Percentiles rank a stretch among this genome's conserved stretches.
Conservation (phyloP, 2,329 filamentous ascomycete species). For the Xylariaceae sp. region DNA sequence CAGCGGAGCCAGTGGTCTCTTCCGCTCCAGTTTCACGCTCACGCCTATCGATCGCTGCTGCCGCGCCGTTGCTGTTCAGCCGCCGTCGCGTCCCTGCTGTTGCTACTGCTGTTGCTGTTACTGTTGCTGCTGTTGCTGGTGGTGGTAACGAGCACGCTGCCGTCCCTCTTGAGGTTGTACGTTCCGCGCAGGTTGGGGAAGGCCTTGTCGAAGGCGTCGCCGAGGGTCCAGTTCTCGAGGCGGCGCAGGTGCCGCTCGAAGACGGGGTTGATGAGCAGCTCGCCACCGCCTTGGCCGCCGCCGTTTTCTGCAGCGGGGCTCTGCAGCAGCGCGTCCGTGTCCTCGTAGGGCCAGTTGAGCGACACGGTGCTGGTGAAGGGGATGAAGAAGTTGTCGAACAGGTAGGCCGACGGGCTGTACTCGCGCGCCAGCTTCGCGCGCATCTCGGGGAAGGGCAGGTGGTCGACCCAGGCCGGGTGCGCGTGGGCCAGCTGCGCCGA, state of each 20-base stretch:
- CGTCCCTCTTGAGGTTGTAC: slow-evolving; percentile 28
- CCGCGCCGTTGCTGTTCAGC: no score
- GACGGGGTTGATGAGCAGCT: slow-evolving; percentile 75
- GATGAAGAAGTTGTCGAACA: slow-evolving; percentile 77
- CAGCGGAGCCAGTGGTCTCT: no score
- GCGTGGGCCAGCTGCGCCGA: slow-evolving; percentile 56
- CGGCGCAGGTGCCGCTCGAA: slow-evolving; percentile 75
- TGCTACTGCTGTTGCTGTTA: neutral
- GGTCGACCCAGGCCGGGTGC: slow-evolving; percentile 78
- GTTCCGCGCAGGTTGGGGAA: slow-evolving; percentile 51
- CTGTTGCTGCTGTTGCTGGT: neutral
- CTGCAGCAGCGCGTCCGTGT: slow-evolving; percentile 59
- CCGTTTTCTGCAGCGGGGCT: no score
- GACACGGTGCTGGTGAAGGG: slow-evolving; percentile 69
- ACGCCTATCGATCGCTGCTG: no score
- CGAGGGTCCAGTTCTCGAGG: slow-evolving; percentile 75
- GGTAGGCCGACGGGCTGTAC: slow-evolving; percentile 38
- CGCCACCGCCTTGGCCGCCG: slow-evolving; percentile 52
- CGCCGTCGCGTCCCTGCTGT: no score
- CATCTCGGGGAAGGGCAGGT: slow-evolving; percentile 72
- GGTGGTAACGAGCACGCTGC: no score
- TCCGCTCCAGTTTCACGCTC: no score
- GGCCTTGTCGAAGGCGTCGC: slow-evolving; percentile 55
- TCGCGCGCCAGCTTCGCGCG: slow-evolving; percentile 42
- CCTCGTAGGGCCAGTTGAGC: slow-evolving; percentile 79